These are phyloP conservation scores for Curvularia sp. DNA, from an alignment of 2,329 filamentous ascomycete species.

Conservation along the genomic window DNA sequence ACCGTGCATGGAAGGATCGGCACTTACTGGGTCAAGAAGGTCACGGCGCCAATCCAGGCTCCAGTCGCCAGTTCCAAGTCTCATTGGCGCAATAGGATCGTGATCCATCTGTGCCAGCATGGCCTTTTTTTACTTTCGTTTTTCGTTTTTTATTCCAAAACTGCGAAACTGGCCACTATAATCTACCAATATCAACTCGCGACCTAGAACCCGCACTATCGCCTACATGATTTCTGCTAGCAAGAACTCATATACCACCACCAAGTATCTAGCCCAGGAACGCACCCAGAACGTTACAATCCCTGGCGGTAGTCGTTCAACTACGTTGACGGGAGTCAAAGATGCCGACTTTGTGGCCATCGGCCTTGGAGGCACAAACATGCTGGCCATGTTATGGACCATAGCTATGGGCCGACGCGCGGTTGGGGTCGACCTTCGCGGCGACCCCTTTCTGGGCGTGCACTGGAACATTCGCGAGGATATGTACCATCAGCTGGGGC, in stretches of 20 bases:
- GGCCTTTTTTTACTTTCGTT: background rate
- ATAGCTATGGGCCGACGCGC: conserved; percentile 24
- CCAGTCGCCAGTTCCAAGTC: background rate
- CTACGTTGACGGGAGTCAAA: conserved; percentile 20
- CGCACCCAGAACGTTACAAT: conserved; percentile 8
- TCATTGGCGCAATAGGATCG: background rate
- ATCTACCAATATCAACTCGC: background rate
- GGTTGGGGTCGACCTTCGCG: conserved; percentile 26
- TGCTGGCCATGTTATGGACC: conserved; percentile 30
- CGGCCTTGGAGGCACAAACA: conserved; percentile 28
- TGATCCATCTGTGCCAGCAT: background rate
- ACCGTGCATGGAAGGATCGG: conserved; percentile 9
- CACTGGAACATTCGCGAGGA: conserved; percentile 33
- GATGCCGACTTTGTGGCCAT: conserved; percentile 28
- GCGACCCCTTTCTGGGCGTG: conserved; percentile 28
- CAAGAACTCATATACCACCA: conserved; percentile 6
- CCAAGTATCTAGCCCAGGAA: conserved; percentile 15
- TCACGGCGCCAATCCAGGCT: conserved; percentile 6
- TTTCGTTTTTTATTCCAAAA: background rate
- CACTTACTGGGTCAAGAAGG: conserved; percentile 4
- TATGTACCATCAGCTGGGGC: conserved; percentile 27
- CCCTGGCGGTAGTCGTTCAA: conserved; percentile 11
- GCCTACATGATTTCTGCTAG: conserved; percentile 6
- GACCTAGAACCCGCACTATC: background rate
- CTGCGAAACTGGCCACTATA: background rate